These are phyloP conservation scores for Papilionanthe hybrid DNA, from an alignment of 116 monocot species.

Conservation along the genomic window DNA sequence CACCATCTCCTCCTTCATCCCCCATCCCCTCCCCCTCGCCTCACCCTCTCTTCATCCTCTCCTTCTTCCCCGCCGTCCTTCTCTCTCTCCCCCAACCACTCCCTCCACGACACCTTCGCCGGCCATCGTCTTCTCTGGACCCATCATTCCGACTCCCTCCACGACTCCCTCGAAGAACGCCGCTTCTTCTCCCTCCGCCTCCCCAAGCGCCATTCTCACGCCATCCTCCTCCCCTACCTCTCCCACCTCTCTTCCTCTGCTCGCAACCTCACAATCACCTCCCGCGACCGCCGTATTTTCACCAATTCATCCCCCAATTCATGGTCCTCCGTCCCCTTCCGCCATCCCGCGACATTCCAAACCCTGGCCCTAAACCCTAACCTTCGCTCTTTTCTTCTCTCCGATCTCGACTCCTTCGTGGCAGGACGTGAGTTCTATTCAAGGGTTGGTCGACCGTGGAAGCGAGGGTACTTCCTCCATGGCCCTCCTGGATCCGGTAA, in stretches of 20 bases:
- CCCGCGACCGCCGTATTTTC: slow-evolving; percentile 43
- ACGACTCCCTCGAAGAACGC: slow-evolving; percentile 67
- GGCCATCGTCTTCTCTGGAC: slow-evolving; percentile 71
- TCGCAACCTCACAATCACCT: slow-evolving; percentile 23
- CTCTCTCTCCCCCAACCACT: slow-evolving; percentile 69
- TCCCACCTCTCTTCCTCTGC: slow-evolving; percentile 36
- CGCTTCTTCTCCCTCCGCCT: slow-evolving; percentile 67
- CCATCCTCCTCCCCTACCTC: slow-evolving; percentile 48
- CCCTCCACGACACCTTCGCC: slow-evolving; percentile 43
- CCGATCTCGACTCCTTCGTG: slow-evolving; percentile 37
- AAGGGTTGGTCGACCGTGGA: slow-evolving; percentile 57
- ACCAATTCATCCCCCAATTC: slow-evolving; percentile 24
- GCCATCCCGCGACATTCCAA: slow-evolving; percentile 66
- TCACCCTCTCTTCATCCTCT: slow-evolving; percentile 56
- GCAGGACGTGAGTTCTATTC: slow-evolving; percentile 39
- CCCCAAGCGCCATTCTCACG: slow-evolving; percentile 42
- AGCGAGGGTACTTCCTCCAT: slow-evolving; percentile 67
- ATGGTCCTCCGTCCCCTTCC: slow-evolving; percentile 65
- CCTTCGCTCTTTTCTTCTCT: slow-evolving; percentile 27
- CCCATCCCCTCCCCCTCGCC: slow-evolving; percentile 39
- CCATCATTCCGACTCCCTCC: slow-evolving; percentile 62
- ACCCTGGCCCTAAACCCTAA: slow-evolving; percentile 56
- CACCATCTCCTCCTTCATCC: slow-evolving; percentile 26
- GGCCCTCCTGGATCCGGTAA: slow-evolving; percentile 71
- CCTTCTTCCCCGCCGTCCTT: slow-evolving; percentile 29